Evolutionary conservation across 768 basidiomycete species (phyloP).

Genomic region (Mycena maculata): DNA sequence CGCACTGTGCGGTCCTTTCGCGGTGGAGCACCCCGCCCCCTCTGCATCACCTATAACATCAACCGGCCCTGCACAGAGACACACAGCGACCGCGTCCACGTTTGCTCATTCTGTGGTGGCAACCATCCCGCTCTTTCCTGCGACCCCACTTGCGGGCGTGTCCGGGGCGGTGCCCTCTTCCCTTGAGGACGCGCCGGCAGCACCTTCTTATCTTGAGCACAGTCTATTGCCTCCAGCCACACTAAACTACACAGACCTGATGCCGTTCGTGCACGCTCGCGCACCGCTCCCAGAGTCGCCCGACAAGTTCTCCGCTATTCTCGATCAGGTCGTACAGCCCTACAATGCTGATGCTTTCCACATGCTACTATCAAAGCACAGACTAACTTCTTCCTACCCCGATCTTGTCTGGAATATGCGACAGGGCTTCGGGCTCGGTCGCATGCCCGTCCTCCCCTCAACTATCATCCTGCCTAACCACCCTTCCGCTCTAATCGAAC

Average conservation of each 20-base stretch:
- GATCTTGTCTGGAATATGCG: constrained; percentile 42
- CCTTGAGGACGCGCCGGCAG: neutral
- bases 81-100: constrained; percentile 26
- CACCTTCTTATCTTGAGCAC: neutral
- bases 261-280: neutral
- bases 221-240: neutral
- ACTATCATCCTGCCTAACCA: constrained; percentile 26
- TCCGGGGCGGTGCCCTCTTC: constrained; percentile 12
- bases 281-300: neutral
- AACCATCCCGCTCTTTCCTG: constrained; percentile 30
- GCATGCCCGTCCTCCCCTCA: constrained; percentile 35
- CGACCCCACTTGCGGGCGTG: constrained; percentile 5
- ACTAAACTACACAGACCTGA: neutral
- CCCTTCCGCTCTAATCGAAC: constrained; percentile 20
- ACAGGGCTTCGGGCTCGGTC: constrained; percentile 46
- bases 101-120: constrained; percentile 36
- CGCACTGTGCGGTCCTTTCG: constrained; percentile 4
- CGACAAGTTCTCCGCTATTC: constrained; percentile 19
- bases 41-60: constrained; percentile 34
- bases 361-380: constrained; percentile 33
- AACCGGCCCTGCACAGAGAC: neutral
- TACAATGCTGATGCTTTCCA: constrained; percentile 45
- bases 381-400: constrained; percentile 42
- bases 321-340: constrained; percentile 41
- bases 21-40: neutral